Base-by-base conservation (phyloP, 23 red algal species). In the Gracilaria vermiculophylla region DNA sequence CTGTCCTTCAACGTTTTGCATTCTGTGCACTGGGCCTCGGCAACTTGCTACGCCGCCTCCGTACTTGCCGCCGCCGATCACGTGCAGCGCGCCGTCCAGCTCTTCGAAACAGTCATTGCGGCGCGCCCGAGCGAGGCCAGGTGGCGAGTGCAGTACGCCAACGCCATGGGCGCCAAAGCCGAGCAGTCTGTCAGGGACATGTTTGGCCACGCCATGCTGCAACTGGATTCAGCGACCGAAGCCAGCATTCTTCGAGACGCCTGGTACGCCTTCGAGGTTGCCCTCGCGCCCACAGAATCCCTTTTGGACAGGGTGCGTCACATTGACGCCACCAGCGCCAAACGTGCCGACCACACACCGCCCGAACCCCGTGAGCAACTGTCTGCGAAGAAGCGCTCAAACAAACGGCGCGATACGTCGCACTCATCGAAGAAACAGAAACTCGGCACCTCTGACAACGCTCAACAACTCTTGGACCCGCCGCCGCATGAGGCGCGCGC, bases 21-120 rank as follows among this genome's bases (percentile, higher is more conserved):
- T 37, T 66, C 73, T 15, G 75, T 71, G 16, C 51, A 81, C 12
- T 91, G 87, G 87, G 87, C 87, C 5, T 65, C 73, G 25, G 74
- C 60, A 2, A 23, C 41, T 28, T 65, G 56, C 36, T 62, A 37
- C 34, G 87, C 87, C 20, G 87, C 87, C 0, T 5, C 40, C 21
- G n/a, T 91, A 23, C 47, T 72, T 5, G 34, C 49, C 16, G 17
- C 45, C 10, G 27, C 40, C 7, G 34, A 58, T 28, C 40, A 74
- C 55, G 53, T 81, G 5, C 23, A 80, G 44, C 17, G 32, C 24
- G 75, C 50, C 36, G 62, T 81, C 52, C 47, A 66, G 12, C 34
- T 91, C 11, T 57, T 91, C 33, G 75, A 91, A 7, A 29, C 51
- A 10, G 87, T 91, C 8, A 58, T 91, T n/a, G 11, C 24, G 7